Base-by-base conservation (phyloP, 2,329 filamentous ascomycete genomes). In the Fusarium sp. region DNA sequence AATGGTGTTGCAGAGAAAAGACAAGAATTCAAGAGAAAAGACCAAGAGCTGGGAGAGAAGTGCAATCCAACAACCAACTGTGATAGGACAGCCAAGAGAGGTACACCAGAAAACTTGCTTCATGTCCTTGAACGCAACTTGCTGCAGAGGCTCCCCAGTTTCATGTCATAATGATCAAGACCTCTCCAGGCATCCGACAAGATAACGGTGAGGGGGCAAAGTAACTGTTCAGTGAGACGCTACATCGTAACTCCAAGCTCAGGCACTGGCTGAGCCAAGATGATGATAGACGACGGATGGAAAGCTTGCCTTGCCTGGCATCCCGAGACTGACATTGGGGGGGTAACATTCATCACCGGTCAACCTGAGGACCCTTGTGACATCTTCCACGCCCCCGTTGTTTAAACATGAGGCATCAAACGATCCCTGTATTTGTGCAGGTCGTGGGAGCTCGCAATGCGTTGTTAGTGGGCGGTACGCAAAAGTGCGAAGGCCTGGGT, bases 231-330 rank as follows among this genome's bases (percentile, higher is more conserved):
- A 22, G 37, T 17, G 52, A 45, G 11, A 37, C 56, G 33, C 54
- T 33, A 61, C 25, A 32, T 62, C 38, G 47, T 27, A 59, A 33
- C 58, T 33, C 33, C 20, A 56, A n/a, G n/a, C 32, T 40, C 35
- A 56, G 61, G 35, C 25, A 56, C 47, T 56, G 17, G 38, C 27
- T 40, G 32, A n/a, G 17, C 40, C 40, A 60, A 20, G 37, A 65
- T 54, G 43, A 37, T 33, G 40, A 38, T 27, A 38, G 32, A 54
- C 33, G 30, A 15, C 27, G 40, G 25, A 33, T 45, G 43, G 25
- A 40, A 43, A 64, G 22, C 17, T 69, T 68, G n/a, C 68, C 56
- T 25, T 33, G 57, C 38, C 20, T 54, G 68, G 68, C 63, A 74
- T 62, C 62, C 72, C 58, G 65, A 66, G 71, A 69, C 25, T 62